These are phyloP conservation scores for Aspergillus luchuensis DNA, from an alignment of 2,329 filamentous ascomycete genomes.

Conservation along the genomic window DNA sequence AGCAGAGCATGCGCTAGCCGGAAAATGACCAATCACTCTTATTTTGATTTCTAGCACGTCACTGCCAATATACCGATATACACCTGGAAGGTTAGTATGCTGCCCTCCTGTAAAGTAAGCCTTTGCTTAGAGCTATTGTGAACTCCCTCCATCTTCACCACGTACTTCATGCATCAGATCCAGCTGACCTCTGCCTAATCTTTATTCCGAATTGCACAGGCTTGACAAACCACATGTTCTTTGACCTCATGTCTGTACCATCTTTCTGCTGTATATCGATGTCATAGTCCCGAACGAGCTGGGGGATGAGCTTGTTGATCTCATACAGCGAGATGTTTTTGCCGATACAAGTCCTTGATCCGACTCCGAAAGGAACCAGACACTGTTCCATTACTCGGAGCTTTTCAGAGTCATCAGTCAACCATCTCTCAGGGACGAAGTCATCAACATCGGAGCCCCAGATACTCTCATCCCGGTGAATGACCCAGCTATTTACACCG, in stretches of 20 bases:
- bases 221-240: neutral
- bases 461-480: conserved; percentile 44
- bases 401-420: conserved; percentile 32
- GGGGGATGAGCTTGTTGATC: conserved; percentile 36
- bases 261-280: neutral
- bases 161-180: neutral
- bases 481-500: conserved; percentile 49
- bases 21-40: too few species aligned
- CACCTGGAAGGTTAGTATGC: too few species aligned
- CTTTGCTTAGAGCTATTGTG: too few species aligned
- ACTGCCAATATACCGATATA: too few species aligned
- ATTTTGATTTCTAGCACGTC: too few species aligned
- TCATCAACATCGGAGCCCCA: conserved; percentile 44
- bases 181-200: neutral
- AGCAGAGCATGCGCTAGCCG: too few species aligned
- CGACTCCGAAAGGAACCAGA: conserved; percentile 35
- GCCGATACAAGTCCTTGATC: conserved; percentile 35
- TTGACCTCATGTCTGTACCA: neutral
- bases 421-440: conserved; percentile 51
- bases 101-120: too few species aligned
- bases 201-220: neutral
- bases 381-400: conserved; percentile 35
- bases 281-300: conserved; percentile 15
- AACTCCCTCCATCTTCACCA: too few species aligned
- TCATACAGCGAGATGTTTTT: conserved; percentile 38